Evolutionary conservation across 371 early-diverging fungal genomes (phyloP).

Genomic region (Homolaphlyctis polyrhiza): DNA sequence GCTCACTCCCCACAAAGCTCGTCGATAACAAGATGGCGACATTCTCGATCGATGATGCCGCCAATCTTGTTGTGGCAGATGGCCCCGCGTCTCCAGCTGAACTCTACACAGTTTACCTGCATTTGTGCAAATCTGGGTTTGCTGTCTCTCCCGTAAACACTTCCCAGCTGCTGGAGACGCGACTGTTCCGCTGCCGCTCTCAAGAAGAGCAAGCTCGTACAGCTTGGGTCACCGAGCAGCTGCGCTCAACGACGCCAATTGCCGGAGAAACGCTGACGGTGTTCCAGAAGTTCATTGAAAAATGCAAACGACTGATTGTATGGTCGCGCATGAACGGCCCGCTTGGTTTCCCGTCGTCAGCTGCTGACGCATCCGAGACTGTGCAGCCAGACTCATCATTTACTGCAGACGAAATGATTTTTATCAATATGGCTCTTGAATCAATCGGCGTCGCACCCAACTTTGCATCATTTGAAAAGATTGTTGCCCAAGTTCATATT

Average conservation of each 20-base stretch:
- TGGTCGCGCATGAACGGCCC: background rate
- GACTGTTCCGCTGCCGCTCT: conserved; percentile 49
- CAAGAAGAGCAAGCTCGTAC: conserved; percentile 40
- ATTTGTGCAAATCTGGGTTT: conserved; percentile 44
- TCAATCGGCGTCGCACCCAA: conserved; percentile 42
- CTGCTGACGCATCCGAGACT: no score
- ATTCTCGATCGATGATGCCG: conserved; percentile 2
- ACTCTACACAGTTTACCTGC: conserved; percentile 57
- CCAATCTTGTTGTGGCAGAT: conserved; percentile 15
- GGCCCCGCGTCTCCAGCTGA: conserved; percentile 34
- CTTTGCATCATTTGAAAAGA: conserved; percentile 30
- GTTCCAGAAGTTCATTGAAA: no score
- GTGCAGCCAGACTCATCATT: conserved; percentile 29
- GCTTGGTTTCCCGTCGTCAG: background rate
- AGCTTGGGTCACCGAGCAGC: conserved; percentile 42
- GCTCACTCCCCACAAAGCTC: background rate
- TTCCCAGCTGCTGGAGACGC: conserved; percentile 32
- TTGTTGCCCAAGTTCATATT: conserved; percentile 44
- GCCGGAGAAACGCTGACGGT: no score
- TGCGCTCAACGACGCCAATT: no score
- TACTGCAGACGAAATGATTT: conserved; percentile 44
- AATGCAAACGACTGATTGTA: conserved; percentile 8
- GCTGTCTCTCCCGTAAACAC: conserved; percentile 44
- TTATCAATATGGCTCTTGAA: conserved; percentile 56
- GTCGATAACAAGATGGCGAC: background rate